Base-by-base conservation (phyloP, 2,329 filamentous ascomycete genomes). In the Seiridium cupressi region DNA sequence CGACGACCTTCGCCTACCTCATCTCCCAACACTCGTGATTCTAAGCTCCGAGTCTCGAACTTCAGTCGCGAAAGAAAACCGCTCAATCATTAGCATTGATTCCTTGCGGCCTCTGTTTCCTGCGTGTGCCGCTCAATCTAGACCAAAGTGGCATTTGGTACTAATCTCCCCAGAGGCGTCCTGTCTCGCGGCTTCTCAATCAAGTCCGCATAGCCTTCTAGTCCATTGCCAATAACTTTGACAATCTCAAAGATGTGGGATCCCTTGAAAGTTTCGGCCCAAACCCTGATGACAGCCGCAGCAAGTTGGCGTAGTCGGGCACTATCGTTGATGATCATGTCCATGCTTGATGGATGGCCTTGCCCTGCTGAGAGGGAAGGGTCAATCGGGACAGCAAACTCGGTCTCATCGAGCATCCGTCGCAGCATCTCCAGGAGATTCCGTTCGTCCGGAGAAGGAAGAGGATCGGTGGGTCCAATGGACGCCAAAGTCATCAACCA, bases 191-290 rank as follows among this genome's bases (percentile, higher is more conserved):
- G 79, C 70, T 84, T 86, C 68, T 85, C 83, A 40, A 86, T 71
- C 61, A 85, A 67, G 59, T 84, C 81, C 1, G 83, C 84, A 65
- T 86, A 87, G 3, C 79, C 78, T 59, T 87, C 84, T 55, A 88
- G 68, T 13, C 82, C 83, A 13, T 77, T 75, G 0, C 83, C 84
- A 76, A 88, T 85, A 3, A 83, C 79, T 66, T 81, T 81, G 47
- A 87, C 79, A 61, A 86, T 79, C 60, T 87, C 84, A 65, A 87
- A 87, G 5, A 87, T 82, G 65, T 87, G 84, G 9, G 80, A 80
- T 9, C 84, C 85, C 62, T 85, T 85, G 69, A 87, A 87, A 1
- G 84, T 83, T 68, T 86, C 84, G 0, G 84, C 83, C 84, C 84
- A 87, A 2, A 88, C 76, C 40, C 83, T 77, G 38, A 87, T 80